Percentiles rank a stretch among this genome's conserved stretches.
phyloP scores from a whole-genome alignment of 306 rosid genomes.

The Notholithocarpus densiflorus region DNA sequence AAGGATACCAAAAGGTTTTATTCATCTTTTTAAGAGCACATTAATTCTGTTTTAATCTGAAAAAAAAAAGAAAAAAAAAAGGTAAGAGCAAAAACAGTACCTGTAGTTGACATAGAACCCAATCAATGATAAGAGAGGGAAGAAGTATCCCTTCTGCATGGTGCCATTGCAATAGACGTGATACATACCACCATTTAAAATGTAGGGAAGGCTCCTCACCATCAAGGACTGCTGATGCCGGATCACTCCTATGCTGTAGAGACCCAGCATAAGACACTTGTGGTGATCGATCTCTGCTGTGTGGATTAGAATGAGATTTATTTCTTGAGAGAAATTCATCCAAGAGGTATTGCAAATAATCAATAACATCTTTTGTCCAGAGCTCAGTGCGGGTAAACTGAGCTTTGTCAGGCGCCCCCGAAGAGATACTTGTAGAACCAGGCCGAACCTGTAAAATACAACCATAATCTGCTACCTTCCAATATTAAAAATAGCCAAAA shows the following conservation, averaged over 20 bases:
- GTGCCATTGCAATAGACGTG: constrained; percentile 91
- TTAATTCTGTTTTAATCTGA: neutral
- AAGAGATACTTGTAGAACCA: constrained; percentile 55
- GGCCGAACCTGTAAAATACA: constrained; percentile 65
- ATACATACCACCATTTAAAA: constrained; percentile 93
- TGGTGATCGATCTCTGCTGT: constrained; percentile 56
- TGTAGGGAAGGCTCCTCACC: constrained; percentile 78
- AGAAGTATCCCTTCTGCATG: constrained; percentile 81
- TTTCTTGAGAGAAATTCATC: constrained; percentile 73
- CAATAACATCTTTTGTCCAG: constrained; percentile 91
- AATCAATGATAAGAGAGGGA: constrained; percentile 84
- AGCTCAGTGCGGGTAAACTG: constrained; percentile 80
- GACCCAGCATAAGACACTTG: constrained; percentile 60
- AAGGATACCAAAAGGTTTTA: neutral
- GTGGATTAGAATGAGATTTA: constrained; percentile 47
- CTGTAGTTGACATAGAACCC: constrained; percentile 92
- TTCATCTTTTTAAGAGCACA: constrained; percentile 7
- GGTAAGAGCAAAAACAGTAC: constrained; percentile 30
- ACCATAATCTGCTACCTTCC: constrained; percentile 33
- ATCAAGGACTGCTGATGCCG: constrained; percentile 45
- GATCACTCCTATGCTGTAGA: constrained; percentile 53
- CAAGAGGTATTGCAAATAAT: constrained; percentile 75
- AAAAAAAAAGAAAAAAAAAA: constrained; percentile 1
- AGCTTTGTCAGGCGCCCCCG: constrained; percentile 68
- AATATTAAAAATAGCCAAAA: constrained; percentile 13